phyloP scores from a whole-genome alignment of 2,329 filamentous ascomycete species.

The Huntiella abstrusa region DNA sequence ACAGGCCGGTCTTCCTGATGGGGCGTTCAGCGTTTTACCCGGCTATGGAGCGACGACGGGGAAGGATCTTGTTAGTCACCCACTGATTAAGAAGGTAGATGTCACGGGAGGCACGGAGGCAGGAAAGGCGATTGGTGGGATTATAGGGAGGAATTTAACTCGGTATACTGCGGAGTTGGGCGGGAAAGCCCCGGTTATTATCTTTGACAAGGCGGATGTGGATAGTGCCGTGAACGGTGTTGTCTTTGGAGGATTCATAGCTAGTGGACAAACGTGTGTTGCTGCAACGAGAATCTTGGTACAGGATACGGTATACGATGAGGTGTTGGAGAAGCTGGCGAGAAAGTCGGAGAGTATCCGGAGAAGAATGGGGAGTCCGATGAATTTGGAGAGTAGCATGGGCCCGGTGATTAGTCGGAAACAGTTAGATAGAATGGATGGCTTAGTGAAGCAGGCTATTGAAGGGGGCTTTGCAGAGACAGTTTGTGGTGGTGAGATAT shows the following conservation, averaged over 20 bases:
- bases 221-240: conserved; percentile 40
- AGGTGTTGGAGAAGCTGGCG: conserved; percentile 41
- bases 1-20: conserved; percentile 55
- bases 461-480: conserved; percentile 16
- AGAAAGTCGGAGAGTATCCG: conserved; percentile 25
- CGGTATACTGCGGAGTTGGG: conserved; percentile 47
- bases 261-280: conserved; percentile 41
- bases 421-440: conserved; percentile 36
- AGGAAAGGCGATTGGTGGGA: conserved; percentile 52
- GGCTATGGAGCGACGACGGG: conserved; percentile 53
- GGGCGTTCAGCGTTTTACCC: conserved; percentile 56
- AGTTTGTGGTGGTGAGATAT: conserved; percentile 15
- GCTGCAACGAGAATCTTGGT: conserved; percentile 41
- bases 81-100: conserved; percentile 50
- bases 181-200: conserved; percentile 45
- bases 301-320: conserved; percentile 26
- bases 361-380: conserved; percentile 21
- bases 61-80: conserved; percentile 44
- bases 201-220: conserved; percentile 47
- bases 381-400: conserved; percentile 17
- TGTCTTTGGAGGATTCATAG: conserved; percentile 26
- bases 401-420: conserved; percentile 26
- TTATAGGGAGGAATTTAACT: conserved; percentile 42
- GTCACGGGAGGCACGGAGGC: conserved; percentile 61
- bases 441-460: conserved; percentile 30